Percentiles rank a stretch among this genome's conserved stretches.
These are phyloP conservation scores for Phyllosticta paracitricarpa DNA, from an alignment of 2,329 filamentous ascomycete genomes.

Conservation along the genomic window DNA sequence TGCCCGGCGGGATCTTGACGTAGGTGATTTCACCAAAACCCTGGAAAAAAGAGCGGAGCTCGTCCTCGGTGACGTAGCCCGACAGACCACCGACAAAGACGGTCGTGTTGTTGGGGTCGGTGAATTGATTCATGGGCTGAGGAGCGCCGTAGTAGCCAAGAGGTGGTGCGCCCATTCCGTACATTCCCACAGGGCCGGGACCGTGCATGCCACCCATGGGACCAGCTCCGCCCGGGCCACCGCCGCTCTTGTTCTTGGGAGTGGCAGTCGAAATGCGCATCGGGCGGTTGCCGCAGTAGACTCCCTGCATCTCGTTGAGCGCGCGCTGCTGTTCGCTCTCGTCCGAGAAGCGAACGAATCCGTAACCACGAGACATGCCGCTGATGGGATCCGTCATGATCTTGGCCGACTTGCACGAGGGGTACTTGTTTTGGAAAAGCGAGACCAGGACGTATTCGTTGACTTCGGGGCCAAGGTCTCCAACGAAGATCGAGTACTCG, in stretches of 20 bases:
- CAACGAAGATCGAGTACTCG: slow-evolving; percentile 95
- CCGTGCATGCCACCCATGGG: slow-evolving; percentile 41
- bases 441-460: slow-evolving; percentile 97
- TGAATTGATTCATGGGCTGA: slow-evolving; percentile 98
- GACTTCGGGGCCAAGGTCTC: slow-evolving; percentile 93
- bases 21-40: slow-evolving; percentile 99
- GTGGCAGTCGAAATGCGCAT: slow-evolving; percentile 98
- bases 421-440: slow-evolving; percentile 92
- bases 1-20: slow-evolving; percentile 98
- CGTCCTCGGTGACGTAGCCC: slow-evolving; percentile 96
- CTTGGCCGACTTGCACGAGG: slow-evolving; percentile 97
- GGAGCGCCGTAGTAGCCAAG: slow-evolving; percentile 57
- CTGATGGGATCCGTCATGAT: slow-evolving; percentile 99
- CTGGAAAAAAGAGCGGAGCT: slow-evolving; percentile 99
- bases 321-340: slow-evolving; percentile 94
- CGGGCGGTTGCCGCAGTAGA: slow-evolving; percentile 95
- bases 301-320: slow-evolving; percentile 95
- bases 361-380: slow-evolving; percentile 94
- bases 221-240: slow-evolving; percentile 41
- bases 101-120: slow-evolving; percentile 98
- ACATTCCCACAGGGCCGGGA: slow-evolving; percentile 49
- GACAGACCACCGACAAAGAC: slow-evolving; percentile 96
- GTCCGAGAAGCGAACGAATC: slow-evolving; percentile 93
- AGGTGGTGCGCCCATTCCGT: slow-evolving; percentile 59
- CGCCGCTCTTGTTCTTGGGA: slow-evolving; percentile 73